Evolutionary conservation across 768 basidiomycete species (phyloP), one percentile per base, ranked within the genome.

Genomic region (Pholiota molesta): DNA sequence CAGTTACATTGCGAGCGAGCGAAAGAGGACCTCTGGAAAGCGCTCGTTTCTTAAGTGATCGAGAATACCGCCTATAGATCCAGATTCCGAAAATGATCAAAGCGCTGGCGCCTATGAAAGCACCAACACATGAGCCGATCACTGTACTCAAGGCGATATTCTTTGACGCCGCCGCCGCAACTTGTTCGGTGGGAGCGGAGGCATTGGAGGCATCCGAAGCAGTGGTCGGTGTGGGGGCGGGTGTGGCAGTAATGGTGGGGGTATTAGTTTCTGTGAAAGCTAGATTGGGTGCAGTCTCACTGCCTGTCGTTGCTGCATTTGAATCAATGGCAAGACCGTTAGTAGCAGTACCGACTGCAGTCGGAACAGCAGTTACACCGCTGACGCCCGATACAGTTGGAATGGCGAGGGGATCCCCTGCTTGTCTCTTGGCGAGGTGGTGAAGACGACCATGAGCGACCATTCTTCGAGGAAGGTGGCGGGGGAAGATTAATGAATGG

Each of bases 81-180:
- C 81, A 84, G 45, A 88, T 59, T 44, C 75, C 83, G 56, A 88
- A 73, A 10, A 86, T 65, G 44, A 84, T 78, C 52, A 90, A 72
- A 21, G 83, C 71, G 33, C 80, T 68, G 31, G 81, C 77, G 49
- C 87, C 83, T 40, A 82, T 81, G 66, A 90, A 80, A 26, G 87
- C 85, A 4, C 82, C 89, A 1, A 89, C 75, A 64, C 89, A 91
- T 21, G 81, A 81, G 4, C 82, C 89, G 35, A 91, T 77, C 35
- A 89, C 88, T 5, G 86, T 83, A 60, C 80, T 77, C 60, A 83
- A 66, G 4, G 83, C 69, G 16, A 85, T 82, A 5, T 73, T 72
- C 40, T 71, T 59, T 28, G 75, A 70, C 35, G 73, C 66, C 1
- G 64, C 65, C 11, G 69, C 57, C 2, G 61, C 33, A 19, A 62